Percentiles rank a stretch among this genome's conserved stretches.
phyloP scores from a whole-genome alignment of 352 stramenopile species.

The Thraustochytrium striatum region DNA sequence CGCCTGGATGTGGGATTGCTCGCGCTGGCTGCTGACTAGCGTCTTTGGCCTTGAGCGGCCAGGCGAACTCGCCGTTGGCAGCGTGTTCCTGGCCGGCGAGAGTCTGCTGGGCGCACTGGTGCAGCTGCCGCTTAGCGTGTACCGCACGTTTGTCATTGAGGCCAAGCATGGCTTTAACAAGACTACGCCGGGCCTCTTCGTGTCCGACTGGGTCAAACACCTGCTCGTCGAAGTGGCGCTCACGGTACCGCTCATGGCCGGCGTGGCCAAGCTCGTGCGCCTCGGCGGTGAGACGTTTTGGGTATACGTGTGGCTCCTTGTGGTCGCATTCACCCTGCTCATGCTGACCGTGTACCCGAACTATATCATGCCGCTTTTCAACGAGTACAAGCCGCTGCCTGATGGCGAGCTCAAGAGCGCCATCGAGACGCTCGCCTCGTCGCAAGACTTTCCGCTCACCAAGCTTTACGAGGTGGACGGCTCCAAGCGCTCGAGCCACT shows the following conservation, averaged over 20 bases:
- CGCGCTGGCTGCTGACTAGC: conserved; percentile 61
- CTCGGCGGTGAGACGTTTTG: conserved; percentile 69
- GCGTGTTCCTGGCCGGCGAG: conserved; percentile 66
- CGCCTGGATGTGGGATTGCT: conserved; percentile 86
- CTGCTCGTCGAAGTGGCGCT: conserved; percentile 54
- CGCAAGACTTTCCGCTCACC: conserved; percentile 87
- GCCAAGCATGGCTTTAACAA: conserved; percentile 96
- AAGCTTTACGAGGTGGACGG: conserved; percentile 97
- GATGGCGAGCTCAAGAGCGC: conserved; percentile 77
- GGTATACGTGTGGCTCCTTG: conserved; percentile 90
- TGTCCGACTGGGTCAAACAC: conserved; percentile 90
- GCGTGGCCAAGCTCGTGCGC: conserved; percentile 60
- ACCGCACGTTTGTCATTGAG: conserved; percentile 93
- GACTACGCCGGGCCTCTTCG: conserved; percentile 84
- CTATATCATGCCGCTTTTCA: conserved; percentile 54
- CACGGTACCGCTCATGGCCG: conserved; percentile 65
- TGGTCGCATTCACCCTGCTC: conserved; percentile 83
- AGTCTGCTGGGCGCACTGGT: conserved; percentile 66
- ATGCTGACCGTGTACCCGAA: conserved; percentile 91
- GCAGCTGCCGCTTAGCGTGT: conserved; percentile 70
- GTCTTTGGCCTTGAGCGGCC: conserved; percentile 53
- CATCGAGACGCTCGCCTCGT: conserved; percentile 84
- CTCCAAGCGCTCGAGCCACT: conserved; percentile 88
- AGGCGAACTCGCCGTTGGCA: conserved; percentile 65
- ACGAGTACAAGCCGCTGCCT: conserved; percentile 62